These are phyloP conservation scores for Akanthomyces lecanii DNA, from an alignment of 2,329 filamentous ascomycete species.

Conservation along the genomic window DNA sequence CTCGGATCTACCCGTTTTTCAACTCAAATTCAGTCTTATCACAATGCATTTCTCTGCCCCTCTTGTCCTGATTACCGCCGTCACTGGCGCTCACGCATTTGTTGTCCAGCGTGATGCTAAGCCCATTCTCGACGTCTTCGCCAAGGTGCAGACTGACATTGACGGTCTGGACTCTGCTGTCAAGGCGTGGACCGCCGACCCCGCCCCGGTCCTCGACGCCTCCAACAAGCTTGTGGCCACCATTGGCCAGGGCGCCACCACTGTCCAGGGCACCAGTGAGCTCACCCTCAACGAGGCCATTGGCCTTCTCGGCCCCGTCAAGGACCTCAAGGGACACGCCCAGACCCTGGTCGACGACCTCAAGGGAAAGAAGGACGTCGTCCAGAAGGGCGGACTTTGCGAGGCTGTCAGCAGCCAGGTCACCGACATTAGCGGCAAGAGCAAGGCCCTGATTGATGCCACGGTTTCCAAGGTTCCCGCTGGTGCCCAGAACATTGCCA, in stretches of 20 bases:
- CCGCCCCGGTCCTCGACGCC: slow-evolving; percentile 16
- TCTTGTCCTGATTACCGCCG: background rate
- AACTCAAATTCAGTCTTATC: background rate
- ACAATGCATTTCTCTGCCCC: background rate
- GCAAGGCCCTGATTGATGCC: slow-evolving; percentile 1
- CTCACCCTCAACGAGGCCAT: slow-evolving; percentile 22
- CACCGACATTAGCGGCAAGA: background rate
- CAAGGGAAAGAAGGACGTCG: slow-evolving; percentile 1
- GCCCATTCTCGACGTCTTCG: slow-evolving; percentile 16
- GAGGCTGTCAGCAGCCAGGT: background rate
- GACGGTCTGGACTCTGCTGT: slow-evolving; percentile 20
- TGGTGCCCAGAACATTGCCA: background rate
- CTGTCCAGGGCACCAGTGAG: slow-evolving; percentile 17
- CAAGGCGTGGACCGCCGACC: slow-evolving; percentile 21
- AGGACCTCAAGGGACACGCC: slow-evolving; percentile 20
- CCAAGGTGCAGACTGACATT: slow-evolving; percentile 19
- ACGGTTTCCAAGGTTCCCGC: slow-evolving; percentile 11
- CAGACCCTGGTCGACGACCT: slow-evolving; percentile 19
- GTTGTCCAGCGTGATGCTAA: slow-evolving; percentile 1
- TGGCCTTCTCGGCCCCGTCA: slow-evolving; percentile 19
- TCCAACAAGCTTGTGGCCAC: slow-evolving; percentile 18
- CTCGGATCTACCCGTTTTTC: background rate
- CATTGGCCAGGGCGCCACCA: slow-evolving; percentile 18
- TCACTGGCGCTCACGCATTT: background rate
- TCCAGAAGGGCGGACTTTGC: background rate